phyloP scores from a whole-genome alignment of 225 moss, liverwort and hornwort species.

The Physcomitrium patens region DNA sequence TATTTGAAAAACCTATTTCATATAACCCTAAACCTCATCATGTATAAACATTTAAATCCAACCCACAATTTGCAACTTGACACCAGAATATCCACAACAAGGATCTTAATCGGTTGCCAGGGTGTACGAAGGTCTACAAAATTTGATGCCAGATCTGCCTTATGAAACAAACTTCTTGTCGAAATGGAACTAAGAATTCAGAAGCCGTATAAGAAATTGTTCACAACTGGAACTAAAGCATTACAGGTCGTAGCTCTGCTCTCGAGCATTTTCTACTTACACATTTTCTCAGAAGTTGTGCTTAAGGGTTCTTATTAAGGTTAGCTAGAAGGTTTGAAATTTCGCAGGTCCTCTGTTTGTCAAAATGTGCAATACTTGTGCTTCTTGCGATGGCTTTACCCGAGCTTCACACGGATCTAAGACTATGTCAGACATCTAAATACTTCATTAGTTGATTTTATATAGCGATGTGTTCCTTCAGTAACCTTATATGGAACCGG shows the following conservation, averaged over 20 bases:
- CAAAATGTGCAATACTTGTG: not conserved
- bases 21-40: too few relatives aligned
- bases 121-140: not conserved
- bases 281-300: not conserved
- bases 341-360: not conserved
- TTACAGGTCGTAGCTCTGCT: not conserved
- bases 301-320: not conserved
- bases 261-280: not conserved
- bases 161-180: not conserved
- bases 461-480: not conserved
- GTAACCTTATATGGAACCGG: not conserved
- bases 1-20: not conserved
- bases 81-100: not conserved
- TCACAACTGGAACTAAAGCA: not conserved
- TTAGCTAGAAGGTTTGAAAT: not conserved
- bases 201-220: not conserved
- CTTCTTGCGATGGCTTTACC: not conserved
- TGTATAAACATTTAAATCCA: not conserved
- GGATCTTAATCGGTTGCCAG: not conserved
- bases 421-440: not conserved
- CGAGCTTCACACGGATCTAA: not conserved
- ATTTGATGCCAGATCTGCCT: not conserved
- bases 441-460: too few relatives aligned
- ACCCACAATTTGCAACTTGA: not conserved
- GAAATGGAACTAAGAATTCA: not conserved